Base-by-base conservation (phyloP, 306 rosid species). In the Prunus kanzakura region DNA sequence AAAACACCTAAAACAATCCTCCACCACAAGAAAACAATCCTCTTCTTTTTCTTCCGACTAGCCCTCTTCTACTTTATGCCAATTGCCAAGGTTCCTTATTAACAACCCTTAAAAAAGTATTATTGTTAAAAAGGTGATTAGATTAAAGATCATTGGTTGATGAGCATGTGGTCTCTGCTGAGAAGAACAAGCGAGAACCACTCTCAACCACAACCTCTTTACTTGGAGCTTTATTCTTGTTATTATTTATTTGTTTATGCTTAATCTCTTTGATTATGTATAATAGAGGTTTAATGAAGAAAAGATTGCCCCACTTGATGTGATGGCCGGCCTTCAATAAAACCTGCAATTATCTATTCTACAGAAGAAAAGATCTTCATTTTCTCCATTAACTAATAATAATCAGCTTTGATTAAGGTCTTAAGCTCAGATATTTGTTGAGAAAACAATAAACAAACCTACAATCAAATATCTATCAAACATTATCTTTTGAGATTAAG, bases 191-290 rank as follows among this genome's bases (percentile, higher is more conserved):
- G 9, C 0, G 9, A 38, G 73, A 82, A 29, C 73, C 67, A 62
- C 76, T 81, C 91, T 67, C 88, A 82, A 83, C 96, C 93, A 91
- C 93, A 87, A 77, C 69, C 66, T 89, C 13, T 67, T 69, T 82
- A 45, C 45, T 81, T 71, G 85, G 83, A 46, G 22, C 54, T 82
- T 67, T 72, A 32, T n/a, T 2, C 23, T 8, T 23, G 22, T 64
- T 38, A 71, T 76, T 38, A 38, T 38, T 38, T 38, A 38, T 38
- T 38, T 35, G 41, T 65, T 11, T 69, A 47, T 55, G 15, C 7
- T 45, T 49, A 3, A 49, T 49, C 54, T 47, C 49, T 22, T 7
- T 58, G 66, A 77, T 76, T 55, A 76, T 7, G 73, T 54, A 54
- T 46, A 52, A 45, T 32, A 70, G 18, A 22, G 5, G 3, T 38